Conservation (phyloP, 805 yeast species). For the Cyberlindnera samutprakarnensis region DNA sequence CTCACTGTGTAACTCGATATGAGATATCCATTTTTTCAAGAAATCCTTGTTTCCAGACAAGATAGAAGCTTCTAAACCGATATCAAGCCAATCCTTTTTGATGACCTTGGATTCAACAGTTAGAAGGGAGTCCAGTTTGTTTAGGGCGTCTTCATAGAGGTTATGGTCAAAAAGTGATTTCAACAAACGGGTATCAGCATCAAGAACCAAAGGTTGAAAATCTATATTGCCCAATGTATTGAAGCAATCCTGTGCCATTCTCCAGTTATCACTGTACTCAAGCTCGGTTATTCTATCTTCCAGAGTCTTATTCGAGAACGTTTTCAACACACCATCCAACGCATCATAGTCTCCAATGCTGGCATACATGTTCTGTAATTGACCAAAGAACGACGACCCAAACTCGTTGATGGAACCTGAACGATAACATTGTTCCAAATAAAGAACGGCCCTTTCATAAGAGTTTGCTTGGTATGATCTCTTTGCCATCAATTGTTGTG, state of each 20-base stretch:
- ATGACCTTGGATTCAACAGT: constrained; percentile 1
- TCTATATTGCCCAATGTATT: constrained; percentile 47
- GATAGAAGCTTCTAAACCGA: constrained; percentile 73
- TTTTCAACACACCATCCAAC: constrained; percentile 74
- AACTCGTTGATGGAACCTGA: constrained; percentile 23
- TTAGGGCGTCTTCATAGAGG: constrained; percentile 47
- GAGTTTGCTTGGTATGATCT: constrained; percentile 79
- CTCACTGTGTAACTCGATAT: constrained; percentile 36
- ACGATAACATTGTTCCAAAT: constrained; percentile 71
- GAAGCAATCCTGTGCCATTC: constrained; percentile 78
- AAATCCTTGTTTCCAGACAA: constrained; percentile 47
- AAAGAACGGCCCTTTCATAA: constrained; percentile 80
- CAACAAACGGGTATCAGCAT: constrained; percentile 45
- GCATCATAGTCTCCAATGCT: constrained; percentile 86
- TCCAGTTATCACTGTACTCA: constrained; percentile 82
- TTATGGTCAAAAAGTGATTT: constrained; percentile 73
- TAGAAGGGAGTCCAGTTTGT: constrained; percentile 14
- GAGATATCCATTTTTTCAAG: constrained; percentile 50
- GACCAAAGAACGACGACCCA: constrained; percentile 31
- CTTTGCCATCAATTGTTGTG: constrained; percentile 64
- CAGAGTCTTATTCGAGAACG: constrained; percentile 59
- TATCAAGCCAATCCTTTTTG: constrained; percentile 44
- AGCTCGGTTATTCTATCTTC: constrained; percentile 75
- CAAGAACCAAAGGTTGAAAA: constrained; percentile 20
- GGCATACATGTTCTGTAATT: constrained; percentile 76